Percentiles rank a stretch among this genome's conserved stretches.
These are phyloP conservation scores for Pichia occidentalis DNA, from an alignment of 805 yeast genomes.

Conservation along the genomic window DNA sequence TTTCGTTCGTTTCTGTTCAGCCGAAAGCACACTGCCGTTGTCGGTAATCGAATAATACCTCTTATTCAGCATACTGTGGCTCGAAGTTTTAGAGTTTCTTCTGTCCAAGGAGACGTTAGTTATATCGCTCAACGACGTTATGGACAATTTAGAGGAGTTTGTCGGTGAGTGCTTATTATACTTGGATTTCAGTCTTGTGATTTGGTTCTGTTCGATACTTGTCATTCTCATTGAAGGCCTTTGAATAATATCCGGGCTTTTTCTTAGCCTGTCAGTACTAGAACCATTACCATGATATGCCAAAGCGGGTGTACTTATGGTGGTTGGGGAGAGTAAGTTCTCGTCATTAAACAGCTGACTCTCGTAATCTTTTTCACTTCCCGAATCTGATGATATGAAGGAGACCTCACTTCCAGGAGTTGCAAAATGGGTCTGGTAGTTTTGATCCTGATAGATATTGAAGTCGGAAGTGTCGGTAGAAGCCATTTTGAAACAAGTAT, in stretches of 20 bases:
- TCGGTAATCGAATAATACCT: not conserved
- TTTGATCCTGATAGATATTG: too few relatives aligned
- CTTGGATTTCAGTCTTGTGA: too few relatives aligned
- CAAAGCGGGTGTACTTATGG: not conserved
- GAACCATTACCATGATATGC: not conserved
- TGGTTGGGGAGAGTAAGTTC: not conserved
- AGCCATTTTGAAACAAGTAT: too few relatives aligned
- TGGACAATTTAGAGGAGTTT: conserved; percentile 1
- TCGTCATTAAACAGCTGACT: conserved; percentile 6
- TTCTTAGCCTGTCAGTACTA: too few relatives aligned
- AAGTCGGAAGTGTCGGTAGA: too few relatives aligned
- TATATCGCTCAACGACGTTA: conserved; percentile 2
- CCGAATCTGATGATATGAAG: conserved; percentile 2
- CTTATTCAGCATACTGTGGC: not conserved
- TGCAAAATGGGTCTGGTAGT: not conserved
- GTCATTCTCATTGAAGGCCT: conserved; percentile 5
- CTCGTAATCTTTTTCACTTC: conserved; percentile 2
- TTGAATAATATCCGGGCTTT: too few relatives aligned
- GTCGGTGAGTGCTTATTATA: too few relatives aligned
- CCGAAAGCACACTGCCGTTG: conserved; percentile 4
- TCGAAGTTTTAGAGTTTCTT: not conserved
- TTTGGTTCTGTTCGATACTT: too few relatives aligned
- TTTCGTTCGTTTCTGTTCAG: conserved; percentile 7
- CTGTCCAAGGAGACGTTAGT: conserved; percentile 1
- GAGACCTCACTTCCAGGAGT: not conserved